Evolutionary conservation across 2,329 filamentous ascomycete species (phyloP).

Genomic region (Colletotrichum lentis): DNA sequence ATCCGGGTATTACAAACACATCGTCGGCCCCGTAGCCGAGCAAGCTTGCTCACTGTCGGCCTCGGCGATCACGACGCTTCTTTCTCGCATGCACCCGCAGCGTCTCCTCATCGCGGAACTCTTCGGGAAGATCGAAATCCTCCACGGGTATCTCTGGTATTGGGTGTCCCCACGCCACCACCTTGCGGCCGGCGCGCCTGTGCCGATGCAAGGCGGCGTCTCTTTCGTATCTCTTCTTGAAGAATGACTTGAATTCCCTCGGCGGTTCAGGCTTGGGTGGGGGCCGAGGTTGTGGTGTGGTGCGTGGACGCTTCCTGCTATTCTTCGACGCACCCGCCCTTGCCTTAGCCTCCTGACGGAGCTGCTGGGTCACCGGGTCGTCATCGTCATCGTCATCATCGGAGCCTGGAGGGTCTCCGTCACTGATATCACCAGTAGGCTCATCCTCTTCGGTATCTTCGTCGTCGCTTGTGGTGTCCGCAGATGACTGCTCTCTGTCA

Average conservation of each 20-base stretch:
- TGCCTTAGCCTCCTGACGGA: slow-evolving; percentile 74
- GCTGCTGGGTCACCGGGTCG: slow-evolving; percentile 75
- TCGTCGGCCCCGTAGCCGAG: neutral
- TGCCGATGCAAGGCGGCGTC: slow-evolving; percentile 79
- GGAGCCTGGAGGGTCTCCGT: slow-evolving; percentile 58
- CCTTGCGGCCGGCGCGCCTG: slow-evolving; percentile 73
- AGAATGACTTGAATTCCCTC: slow-evolving; percentile 86
- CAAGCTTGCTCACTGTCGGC: slow-evolving; percentile 49
- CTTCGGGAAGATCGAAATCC: slow-evolving; percentile 79
- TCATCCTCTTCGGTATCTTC: slow-evolving; percentile 48
- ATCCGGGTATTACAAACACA: slow-evolving; percentile 11
- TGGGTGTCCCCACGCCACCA: slow-evolving; percentile 81
- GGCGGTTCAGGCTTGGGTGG: slow-evolving; percentile 51
- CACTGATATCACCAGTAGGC: slow-evolving; percentile 41
- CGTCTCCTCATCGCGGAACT: slow-evolving; percentile 65
- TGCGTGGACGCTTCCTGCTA: slow-evolving; percentile 45
- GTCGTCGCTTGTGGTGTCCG: slow-evolving; percentile 44
- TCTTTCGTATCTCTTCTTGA: slow-evolving; percentile 78
- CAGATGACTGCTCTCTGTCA: slow-evolving; percentile 32
- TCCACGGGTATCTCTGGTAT: slow-evolving; percentile 75
- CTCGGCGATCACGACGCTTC: slow-evolving; percentile 67
- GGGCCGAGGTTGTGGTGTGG: slow-evolving; percentile 33
- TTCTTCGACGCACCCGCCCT: slow-evolving; percentile 55
- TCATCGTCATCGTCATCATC: slow-evolving; percentile 77
- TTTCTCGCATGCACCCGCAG: slow-evolving; percentile 68